Evolutionary conservation across 163 green algal species (phyloP).

Genomic region (Scenedesmus sp.): DNA sequence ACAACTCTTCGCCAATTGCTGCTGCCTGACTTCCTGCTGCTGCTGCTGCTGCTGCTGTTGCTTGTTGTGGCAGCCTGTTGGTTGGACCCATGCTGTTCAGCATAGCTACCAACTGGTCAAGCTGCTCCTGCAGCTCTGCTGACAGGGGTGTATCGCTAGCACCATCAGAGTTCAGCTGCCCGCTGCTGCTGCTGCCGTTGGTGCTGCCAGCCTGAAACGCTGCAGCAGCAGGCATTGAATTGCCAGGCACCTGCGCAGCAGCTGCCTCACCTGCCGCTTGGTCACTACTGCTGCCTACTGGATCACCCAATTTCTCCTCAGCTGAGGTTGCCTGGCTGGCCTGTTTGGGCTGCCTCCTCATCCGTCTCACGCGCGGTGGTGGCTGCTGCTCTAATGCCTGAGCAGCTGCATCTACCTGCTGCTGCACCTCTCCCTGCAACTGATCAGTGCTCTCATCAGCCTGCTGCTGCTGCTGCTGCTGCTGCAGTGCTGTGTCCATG

Average conservation of each 20-base stretch:
- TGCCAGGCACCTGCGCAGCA: not conserved
- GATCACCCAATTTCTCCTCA: not conserved
- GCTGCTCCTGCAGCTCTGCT: slow-evolving; percentile 25
- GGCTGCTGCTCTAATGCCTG: slow-evolving; percentile 11
- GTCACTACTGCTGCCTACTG: not conserved
- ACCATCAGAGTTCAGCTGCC: not conserved
- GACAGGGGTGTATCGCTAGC: not conserved
- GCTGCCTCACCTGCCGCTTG: not conserved
- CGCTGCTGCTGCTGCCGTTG: not conserved
- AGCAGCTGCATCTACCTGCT: not conserved
- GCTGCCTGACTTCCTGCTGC: not conserved
- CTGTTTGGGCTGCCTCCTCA: not conserved
- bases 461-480: slow-evolving; percentile 22
- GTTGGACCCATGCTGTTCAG: not conserved
- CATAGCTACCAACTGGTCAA: not conserved
- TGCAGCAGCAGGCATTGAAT: not conserved
- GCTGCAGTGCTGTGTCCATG: slow-evolving; percentile 25
- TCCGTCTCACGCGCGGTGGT: not conserved
- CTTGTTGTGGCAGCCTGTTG: not conserved
- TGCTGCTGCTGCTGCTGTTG: not conserved
- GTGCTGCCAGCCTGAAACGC: not conserved
- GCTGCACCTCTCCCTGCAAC: not conserved
- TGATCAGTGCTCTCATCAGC: not conserved
- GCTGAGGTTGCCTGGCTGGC: slow-evolving; percentile 3
- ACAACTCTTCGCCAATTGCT: not conserved